Conservation (phyloP, 768 basidiomycete genomes). For the Suillus decipiens region DNA sequence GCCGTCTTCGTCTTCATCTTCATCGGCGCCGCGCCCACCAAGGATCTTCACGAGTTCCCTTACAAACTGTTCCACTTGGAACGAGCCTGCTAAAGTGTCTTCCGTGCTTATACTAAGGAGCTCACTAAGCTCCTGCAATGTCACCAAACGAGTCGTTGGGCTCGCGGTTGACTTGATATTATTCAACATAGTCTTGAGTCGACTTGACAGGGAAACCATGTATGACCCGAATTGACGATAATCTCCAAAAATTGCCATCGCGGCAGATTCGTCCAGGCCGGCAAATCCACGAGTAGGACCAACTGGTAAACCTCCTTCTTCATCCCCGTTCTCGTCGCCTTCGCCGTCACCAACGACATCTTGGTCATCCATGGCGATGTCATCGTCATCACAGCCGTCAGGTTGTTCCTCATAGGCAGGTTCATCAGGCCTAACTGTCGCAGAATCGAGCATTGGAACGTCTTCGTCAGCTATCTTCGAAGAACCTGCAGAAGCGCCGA, state of each 20-base stretch:
- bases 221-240: slow-evolving; percentile 90
- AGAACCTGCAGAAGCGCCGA: slow-evolving; percentile 58
- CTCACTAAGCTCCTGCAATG: slow-evolving; percentile 93
- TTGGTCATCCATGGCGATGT: slow-evolving; percentile 46
- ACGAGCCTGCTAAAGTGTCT: slow-evolving; percentile 95
- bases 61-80: slow-evolving; percentile 90
- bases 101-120: slow-evolving; percentile 95
- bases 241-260: slow-evolving; percentile 83
- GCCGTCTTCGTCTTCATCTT: slow-evolving; percentile 71
- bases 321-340: slow-evolving; percentile 44
- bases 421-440: slow-evolving; percentile 47
- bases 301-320: slow-evolving; percentile 36
- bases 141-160: slow-evolving; percentile 82
- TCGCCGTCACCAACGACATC: slow-evolving; percentile 53
- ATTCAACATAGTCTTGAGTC: slow-evolving; percentile 87
- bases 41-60: slow-evolving; percentile 91
- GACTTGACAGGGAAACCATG: slow-evolving; percentile 85
- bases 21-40: slow-evolving; percentile 72
- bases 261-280: slow-evolving; percentile 67
- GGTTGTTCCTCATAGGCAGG: slow-evolving; percentile 49
- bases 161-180: slow-evolving; percentile 86
- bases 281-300: slow-evolving; percentile 44
- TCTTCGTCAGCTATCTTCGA: slow-evolving; percentile 72
- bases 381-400: slow-evolving; percentile 43
- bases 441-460: slow-evolving; percentile 73